Evolutionary conservation across 208 protist genomes (phyloP).

Genomic region (Trypanosoma brucei): DNA sequence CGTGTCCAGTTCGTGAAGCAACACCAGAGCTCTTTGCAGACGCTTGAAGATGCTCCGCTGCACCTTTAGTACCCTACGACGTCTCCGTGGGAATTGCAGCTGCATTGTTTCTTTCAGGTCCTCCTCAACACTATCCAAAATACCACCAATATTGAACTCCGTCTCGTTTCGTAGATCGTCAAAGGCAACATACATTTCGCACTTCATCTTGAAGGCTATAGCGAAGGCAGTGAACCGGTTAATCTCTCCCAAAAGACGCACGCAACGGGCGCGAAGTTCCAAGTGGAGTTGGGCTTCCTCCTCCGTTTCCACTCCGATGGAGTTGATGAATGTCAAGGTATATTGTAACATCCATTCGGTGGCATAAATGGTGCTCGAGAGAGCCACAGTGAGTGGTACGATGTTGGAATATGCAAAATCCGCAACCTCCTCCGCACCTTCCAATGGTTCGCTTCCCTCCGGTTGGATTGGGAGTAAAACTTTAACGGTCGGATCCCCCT

Average conservation of each 20-base stretch:
- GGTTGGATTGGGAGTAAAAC: conserved; percentile 39
- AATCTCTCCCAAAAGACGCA: conserved; percentile 62
- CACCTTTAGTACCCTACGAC: conserved; percentile 36
- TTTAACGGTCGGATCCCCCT: conserved; percentile 38
- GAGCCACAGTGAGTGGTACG: conserved; percentile 32
- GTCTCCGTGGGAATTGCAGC: conserved; percentile 47
- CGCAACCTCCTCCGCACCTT: conserved; percentile 63
- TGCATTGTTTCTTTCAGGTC: conserved; percentile 37
- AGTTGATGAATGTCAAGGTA: conserved; percentile 73
- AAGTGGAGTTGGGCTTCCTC: conserved; percentile 63
- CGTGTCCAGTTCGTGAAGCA: conserved; percentile 80
- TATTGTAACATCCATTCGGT: conserved; percentile 86
- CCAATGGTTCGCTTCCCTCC: conserved; percentile 25
- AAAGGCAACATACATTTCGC: conserved; percentile 72
- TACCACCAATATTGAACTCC: conserved; percentile 36
- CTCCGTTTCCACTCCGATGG: conserved; percentile 26
- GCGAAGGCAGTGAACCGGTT: conserved; percentile 68
- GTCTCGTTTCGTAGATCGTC: conserved; percentile 29
- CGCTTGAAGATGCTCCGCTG: conserved; percentile 50
- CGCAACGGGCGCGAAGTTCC: conserved; percentile 63
- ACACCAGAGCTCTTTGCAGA: conserved; percentile 47
- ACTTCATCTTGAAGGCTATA: conserved; percentile 53
- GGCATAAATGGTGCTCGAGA: conserved; percentile 47
- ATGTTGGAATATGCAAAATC: conserved; percentile 43
- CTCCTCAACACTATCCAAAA: conserved; percentile 52